phyloP scores from a whole-genome alignment of 768 basidiomycete genomes.

The Favolaschia claudopus region DNA sequence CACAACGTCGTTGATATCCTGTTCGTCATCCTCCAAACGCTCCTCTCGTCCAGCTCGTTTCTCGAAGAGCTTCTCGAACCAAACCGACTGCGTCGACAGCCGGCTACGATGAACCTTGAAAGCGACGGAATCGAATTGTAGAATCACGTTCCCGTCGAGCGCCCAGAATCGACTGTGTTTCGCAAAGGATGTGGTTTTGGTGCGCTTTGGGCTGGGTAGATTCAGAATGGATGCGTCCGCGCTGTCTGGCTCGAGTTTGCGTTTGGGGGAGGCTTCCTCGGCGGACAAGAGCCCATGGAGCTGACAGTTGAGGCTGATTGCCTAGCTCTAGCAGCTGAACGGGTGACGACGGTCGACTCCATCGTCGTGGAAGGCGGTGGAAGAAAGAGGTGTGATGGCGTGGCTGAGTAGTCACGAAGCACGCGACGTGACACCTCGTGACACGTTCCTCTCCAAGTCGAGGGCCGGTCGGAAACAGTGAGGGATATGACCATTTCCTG shows the following conservation, averaged over 20 bases:
- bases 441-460: too few species aligned
- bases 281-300: too few species aligned
- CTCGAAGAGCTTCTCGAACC: conserved; percentile 34
- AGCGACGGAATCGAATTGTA: conserved; percentile 29
- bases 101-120: conserved; percentile 36
- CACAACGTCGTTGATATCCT: conserved; percentile 2
- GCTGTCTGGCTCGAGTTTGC: not conserved
- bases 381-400: too few species aligned
- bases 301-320: too few species aligned
- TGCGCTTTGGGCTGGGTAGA: not conserved
- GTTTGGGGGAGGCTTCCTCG: not conserved
- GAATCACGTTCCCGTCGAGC: conserved; percentile 33
- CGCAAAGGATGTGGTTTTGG: conserved; percentile 17
- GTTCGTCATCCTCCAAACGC: conserved; percentile 1
- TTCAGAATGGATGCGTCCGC: too few species aligned
- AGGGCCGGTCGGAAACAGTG: too few species aligned
- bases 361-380: too few species aligned
- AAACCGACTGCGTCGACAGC: conserved; percentile 29
- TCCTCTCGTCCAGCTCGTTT: conserved; percentile 4
- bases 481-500: too few species aligned
- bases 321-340: too few species aligned
- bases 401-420: too few species aligned
- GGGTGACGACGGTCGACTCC: too few species aligned
- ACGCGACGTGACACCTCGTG: too few species aligned
- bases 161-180: conserved; percentile 33